These are phyloP conservation scores for Clohesyomyces aquaticus DNA, from an alignment of 495 filamentous ascomycete species.

Conservation along the genomic window DNA sequence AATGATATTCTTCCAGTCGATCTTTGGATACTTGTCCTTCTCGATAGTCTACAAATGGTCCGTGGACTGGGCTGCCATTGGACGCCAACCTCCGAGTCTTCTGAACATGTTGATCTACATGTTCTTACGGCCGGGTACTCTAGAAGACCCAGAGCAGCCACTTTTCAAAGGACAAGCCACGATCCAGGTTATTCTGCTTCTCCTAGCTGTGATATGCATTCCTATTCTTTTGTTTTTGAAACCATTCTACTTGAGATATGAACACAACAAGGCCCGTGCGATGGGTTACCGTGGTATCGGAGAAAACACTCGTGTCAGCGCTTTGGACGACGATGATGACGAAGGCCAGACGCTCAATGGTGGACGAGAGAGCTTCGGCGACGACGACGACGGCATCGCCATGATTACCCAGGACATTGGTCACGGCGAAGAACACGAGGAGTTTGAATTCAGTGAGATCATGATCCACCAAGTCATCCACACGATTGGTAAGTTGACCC, in stretches of 20 bases:
- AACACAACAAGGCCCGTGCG: slow-evolving; percentile 86
- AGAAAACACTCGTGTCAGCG: slow-evolving; percentile 81
- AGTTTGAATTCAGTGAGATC: slow-evolving; percentile 93
- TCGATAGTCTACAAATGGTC: slow-evolving; percentile 97
- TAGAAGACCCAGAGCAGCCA: slow-evolving; percentile 59
- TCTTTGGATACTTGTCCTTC: slow-evolving; percentile 95
- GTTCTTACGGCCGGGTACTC: slow-evolving; percentile 84
- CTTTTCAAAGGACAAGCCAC: slow-evolving; percentile 76
- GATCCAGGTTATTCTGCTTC: slow-evolving; percentile 78
- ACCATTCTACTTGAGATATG: slow-evolving; percentile 88
- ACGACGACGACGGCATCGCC: slow-evolving; percentile 83
- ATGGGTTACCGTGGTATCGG: slow-evolving; percentile 91
- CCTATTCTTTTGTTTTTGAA: slow-evolving; percentile 92
- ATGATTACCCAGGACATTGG: slow-evolving; percentile 88
- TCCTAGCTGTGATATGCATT: slow-evolving; percentile 83
- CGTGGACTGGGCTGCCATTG: slow-evolving; percentile 76
- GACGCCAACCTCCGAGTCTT: slow-evolving; percentile 74
- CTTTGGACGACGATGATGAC: slow-evolving; percentile 72
- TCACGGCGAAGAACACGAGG: slow-evolving; percentile 79
- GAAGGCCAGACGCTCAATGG: slow-evolving; percentile 56
- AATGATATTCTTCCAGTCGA: slow-evolving; percentile 99
- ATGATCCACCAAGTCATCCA: slow-evolving; percentile 99
- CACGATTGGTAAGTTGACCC: slow-evolving; percentile 77
- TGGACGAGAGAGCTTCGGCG: slow-evolving; percentile 72
- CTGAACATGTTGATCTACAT: slow-evolving; percentile 99